Conservation (phyloP, 106 monocot species). For the Dioscorea zingiberensis region DNA sequence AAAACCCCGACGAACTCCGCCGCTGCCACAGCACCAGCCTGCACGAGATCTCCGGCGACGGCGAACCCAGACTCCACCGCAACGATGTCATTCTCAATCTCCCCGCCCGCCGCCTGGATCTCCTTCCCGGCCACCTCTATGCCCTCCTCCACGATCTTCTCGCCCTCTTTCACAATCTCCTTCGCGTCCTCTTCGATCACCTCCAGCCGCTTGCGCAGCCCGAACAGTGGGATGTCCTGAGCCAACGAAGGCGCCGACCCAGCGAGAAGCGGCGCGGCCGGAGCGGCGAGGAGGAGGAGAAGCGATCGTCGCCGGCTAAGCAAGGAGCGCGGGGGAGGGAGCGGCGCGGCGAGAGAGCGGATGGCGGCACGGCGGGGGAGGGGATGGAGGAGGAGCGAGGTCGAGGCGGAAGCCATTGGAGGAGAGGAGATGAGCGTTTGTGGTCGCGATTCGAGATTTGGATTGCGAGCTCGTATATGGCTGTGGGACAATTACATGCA, state of each 20-base stretch:
- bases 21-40: conserved; percentile 65
- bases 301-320: conserved; percentile 15
- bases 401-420: conserved; percentile 19
- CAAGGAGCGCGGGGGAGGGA: conserved; percentile 2
- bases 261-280: conserved; percentile 7
- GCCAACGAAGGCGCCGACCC: conserved; percentile 23
- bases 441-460: not conserved
- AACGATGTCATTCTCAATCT: conserved; percentile 6
- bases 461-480: too few relatives aligned
- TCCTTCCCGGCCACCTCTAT: conserved; percentile 33
- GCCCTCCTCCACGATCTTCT: conserved; percentile 33
- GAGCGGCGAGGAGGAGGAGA: conserved; percentile 43
- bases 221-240: conserved; percentile 64
- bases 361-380: not conserved
- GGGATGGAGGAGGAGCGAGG: conserved; percentile 17
- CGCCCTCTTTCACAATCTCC: conserved; percentile 36
- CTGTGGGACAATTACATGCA: too few relatives aligned
- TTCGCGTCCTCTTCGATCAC: conserved; percentile 71
- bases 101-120: conserved; percentile 27
- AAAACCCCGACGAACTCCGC: conserved; percentile 77
- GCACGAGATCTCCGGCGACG: conserved; percentile 42
- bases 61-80: conserved; percentile 4
- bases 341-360: conserved; percentile 6
- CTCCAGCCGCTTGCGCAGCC: conserved; percentile 60
- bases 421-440: not conserved